These are phyloP conservation scores for Zygosaccharomyces kombuchaensis DNA, from an alignment of 805 yeast species.

Conservation along the genomic window DNA sequence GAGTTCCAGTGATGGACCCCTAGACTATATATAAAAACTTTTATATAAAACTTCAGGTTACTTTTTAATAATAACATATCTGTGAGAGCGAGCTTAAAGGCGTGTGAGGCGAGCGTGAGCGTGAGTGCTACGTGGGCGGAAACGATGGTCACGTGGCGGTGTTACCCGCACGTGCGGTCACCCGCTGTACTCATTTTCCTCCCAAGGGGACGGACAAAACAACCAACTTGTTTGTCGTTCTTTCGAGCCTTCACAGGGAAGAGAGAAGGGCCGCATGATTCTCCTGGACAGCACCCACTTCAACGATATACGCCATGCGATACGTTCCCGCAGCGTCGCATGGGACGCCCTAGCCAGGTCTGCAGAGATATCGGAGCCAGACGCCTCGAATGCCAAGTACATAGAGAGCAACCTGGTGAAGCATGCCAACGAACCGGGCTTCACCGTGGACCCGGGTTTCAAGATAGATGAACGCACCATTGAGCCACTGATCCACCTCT, in stretches of 20 bases:
- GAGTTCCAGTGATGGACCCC: constrained; percentile 40
- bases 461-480: constrained; percentile 16
- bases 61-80: no score
- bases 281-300: constrained; percentile 61
- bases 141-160: neutral
- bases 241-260: neutral
- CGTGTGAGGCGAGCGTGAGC: no score
- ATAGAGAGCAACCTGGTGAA: constrained; percentile 28
- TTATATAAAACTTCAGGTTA: no score
- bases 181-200: neutral
- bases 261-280: constrained; percentile 13
- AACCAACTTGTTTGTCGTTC: neutral
- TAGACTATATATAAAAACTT: neutral
- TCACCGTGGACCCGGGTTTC: constrained; percentile 30
- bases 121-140: no score
- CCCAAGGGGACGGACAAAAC: neutral
- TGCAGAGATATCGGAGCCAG: constrained; percentile 58
- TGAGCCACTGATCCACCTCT: constrained; percentile 28
- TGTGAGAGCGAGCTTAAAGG: no score
- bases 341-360: constrained; percentile 90
- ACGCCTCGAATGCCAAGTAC: constrained; percentile 47
- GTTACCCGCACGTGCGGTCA: neutral
- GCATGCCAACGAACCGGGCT: constrained; percentile 44
- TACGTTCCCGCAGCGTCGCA: constrained; percentile 76
- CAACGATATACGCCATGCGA: constrained; percentile 58